Evolutionary conservation across 1,284 basidiomycete species (phyloP).

Genomic region (Apiotrichum siamense): DNA sequence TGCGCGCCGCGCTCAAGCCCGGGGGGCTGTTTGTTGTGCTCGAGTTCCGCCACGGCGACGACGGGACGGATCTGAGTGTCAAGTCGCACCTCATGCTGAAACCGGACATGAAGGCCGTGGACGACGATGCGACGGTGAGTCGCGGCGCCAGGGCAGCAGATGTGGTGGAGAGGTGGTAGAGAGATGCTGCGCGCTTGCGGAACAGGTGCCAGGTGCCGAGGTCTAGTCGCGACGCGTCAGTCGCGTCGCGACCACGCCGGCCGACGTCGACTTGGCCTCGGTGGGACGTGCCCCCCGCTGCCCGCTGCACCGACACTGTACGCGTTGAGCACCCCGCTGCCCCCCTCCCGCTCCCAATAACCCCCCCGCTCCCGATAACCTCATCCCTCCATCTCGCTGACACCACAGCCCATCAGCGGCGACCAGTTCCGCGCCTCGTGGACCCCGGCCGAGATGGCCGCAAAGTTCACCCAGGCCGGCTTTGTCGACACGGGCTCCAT

Average conservation of each 20-base stretch:
- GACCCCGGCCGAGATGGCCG: neutral
- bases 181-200: no score
- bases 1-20: constrained; percentile 10
- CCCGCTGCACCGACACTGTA: no score
- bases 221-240: no score
- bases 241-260: no score
- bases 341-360: no score
- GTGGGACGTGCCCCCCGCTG: no score
- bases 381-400: neutral
- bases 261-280: no score
- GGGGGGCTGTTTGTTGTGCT: constrained; percentile 10
- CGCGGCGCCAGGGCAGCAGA: neutral
- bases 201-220: no score
- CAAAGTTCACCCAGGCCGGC: constrained; percentile 13
- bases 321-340: no score
- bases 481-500: constrained; percentile 23
- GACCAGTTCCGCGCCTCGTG: constrained; percentile 14
- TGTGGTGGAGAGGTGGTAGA: neutral
- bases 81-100: neutral
- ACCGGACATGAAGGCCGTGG: neutral
- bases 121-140: constrained; percentile 8
- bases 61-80: constrained; percentile 10
- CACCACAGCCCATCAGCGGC: neutral
- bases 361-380: no score
- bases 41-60: constrained; percentile 15